Base-by-base conservation (phyloP, 2,329 filamentous ascomycete genomes). In the Colletotrichum musae region DNA sequence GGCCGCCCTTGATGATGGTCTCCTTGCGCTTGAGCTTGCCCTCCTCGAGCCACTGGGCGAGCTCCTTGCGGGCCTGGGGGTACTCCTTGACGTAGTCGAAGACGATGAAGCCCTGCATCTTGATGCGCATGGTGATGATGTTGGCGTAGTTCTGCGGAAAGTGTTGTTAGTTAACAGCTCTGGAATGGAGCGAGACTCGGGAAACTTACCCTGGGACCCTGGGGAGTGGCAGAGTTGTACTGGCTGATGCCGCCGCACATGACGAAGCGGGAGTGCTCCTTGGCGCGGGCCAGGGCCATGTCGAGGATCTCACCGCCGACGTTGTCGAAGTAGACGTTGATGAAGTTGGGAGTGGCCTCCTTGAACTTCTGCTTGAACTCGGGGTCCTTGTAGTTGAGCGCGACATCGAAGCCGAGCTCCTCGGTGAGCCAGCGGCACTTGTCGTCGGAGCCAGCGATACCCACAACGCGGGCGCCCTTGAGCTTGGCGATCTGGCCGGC, bases 401-500 rank as follows among this genome's bases (percentile, higher is more conserved):
- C 91, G 10, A 82, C 85, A 74, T 93, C 91, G 69, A 92, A 92
- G 1, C 91, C 91, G 26, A 93, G 80, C 74, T 91, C 88, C 70
- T 87, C 80, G 3, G 82, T 86, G 71, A 94, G 78, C 86, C 91
- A 93, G 58, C 83, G 79, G 73, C 89, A 92, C 81, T 94, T 94
- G 45, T 91, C 89, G 43, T 89, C 85, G 62, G 85, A 87, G 0
- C 92, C 92, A 0, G 90, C 90, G 70, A 93, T 84, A 6, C 91
- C 92, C 24, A 92, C 79, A 13, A 93, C 88, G 3, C 84, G 73
- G 56, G 81, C 81, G 13, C 91, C 93, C 78, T 90, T 89, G 61
- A 94, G 81, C 83, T 93, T 94, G 18, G 92, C 92, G 73, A 95
- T 93, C 80, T 95, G 93, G 0, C 92, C 92, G 0, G 89, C 93